These are phyloP conservation scores for Pseudopithomyces maydicus DNA, from an alignment of 2,329 filamentous ascomycete species.

Conservation along the genomic window DNA sequence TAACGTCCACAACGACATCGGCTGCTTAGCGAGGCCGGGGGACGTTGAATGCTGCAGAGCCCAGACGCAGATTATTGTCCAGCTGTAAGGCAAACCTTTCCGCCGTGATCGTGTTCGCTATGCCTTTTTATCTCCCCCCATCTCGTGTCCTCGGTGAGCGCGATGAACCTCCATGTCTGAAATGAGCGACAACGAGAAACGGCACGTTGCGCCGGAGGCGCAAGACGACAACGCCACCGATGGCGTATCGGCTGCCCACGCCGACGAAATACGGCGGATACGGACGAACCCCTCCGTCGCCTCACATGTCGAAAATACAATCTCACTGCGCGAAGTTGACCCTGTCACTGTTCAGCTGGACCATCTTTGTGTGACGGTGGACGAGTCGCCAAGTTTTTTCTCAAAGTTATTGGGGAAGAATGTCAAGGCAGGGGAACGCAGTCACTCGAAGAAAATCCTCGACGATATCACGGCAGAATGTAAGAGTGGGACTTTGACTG, in stretches of 20 bases:
- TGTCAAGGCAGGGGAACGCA: slow-evolving; percentile 24
- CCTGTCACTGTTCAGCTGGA: slow-evolving; percentile 61
- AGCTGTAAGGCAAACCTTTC: background rate
- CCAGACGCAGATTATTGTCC: background rate
- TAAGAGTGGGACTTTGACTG: slow-evolving; percentile 69
- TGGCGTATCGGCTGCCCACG: slow-evolving; percentile 9
- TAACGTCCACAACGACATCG: slow-evolving; percentile 10
- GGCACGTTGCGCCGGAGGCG: slow-evolving; percentile 5
- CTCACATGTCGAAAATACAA: slow-evolving; percentile 31
- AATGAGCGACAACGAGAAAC: slow-evolving; percentile 4
- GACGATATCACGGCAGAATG: slow-evolving; percentile 68
- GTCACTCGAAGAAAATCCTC: slow-evolving; percentile 58
- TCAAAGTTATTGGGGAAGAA: slow-evolving; percentile 33
- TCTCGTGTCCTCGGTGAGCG: slow-evolving; percentile 1
- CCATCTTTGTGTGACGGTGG: slow-evolving; percentile 60
- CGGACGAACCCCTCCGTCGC: slow-evolving; percentile 19
- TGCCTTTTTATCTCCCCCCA: background rate
- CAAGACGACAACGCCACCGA: slow-evolving; percentile 9
- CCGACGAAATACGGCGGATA: slow-evolving; percentile 16
- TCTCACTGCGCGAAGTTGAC: slow-evolving; percentile 57
- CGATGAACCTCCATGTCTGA: background rate
- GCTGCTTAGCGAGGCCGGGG: slow-evolving; percentile 17
- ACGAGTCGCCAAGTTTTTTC: slow-evolving; percentile 56
- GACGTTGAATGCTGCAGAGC: slow-evolving; percentile 2
- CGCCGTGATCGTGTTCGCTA: background rate